Conservation (phyloP, 768 basidiomycete species). For the Suillus sp. region DNA sequence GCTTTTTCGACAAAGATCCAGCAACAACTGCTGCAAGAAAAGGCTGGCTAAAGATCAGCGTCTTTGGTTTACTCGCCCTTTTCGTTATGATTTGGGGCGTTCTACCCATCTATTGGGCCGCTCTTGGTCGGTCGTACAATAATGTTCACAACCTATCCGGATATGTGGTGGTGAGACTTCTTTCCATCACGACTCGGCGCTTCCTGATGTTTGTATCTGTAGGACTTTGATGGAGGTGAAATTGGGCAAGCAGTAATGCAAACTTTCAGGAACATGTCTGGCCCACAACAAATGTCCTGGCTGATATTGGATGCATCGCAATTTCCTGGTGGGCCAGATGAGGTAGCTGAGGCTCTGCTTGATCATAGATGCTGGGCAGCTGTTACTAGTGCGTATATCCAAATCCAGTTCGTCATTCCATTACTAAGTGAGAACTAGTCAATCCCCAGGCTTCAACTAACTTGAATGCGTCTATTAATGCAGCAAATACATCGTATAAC, state of each 20-base stretch:
- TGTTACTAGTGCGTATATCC: slow-evolving; percentile 46
- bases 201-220: neutral
- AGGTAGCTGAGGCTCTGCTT: slow-evolving; percentile 47
- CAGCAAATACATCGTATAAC: slow-evolving; percentile 47
- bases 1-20: slow-evolving; percentile 30
- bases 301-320: slow-evolving; percentile 38
- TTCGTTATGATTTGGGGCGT: slow-evolving; percentile 49
- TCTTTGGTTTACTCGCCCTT: slow-evolving; percentile 38
- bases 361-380: slow-evolving; percentile 58
- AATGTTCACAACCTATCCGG: slow-evolving; percentile 48
- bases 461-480: slow-evolving; percentile 39
- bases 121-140: slow-evolving; percentile 46
- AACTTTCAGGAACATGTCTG: slow-evolving; percentile 35
- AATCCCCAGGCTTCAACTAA: slow-evolving; percentile 42
- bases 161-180: slow-evolving; percentile 53
- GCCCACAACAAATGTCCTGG: slow-evolving; percentile 48
- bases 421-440: slow-evolving; percentile 30
- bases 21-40: slow-evolving; percentile 35
- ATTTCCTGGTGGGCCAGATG: slow-evolving; percentile 48
- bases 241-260: slow-evolving; percentile 50
- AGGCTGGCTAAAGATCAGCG: slow-evolving; percentile 44
- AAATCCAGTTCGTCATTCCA: neutral
- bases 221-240: slow-evolving; percentile 64
- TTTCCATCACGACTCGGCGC: neutral
- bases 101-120: slow-evolving; percentile 64